These are phyloP conservation scores for Esteya vermicola DNA, from an alignment of 2,329 filamentous ascomycete species.

Conservation along the genomic window DNA sequence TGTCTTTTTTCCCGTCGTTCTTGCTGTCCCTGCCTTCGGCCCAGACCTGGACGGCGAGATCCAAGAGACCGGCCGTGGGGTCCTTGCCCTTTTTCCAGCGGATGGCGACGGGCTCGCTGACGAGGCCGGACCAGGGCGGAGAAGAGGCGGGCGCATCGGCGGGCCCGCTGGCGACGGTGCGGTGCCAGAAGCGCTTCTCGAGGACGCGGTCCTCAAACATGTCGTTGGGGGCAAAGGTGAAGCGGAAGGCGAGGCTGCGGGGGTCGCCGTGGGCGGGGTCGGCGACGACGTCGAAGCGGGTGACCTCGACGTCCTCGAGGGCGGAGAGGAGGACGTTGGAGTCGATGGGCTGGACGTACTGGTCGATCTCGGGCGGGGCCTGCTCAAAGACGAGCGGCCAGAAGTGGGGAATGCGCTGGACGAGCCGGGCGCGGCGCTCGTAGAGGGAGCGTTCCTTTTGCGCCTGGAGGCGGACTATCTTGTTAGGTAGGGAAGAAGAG, in stretches of 20 bases:
- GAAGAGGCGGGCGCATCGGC: slow-evolving; percentile 28
- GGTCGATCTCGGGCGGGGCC: slow-evolving; percentile 72
- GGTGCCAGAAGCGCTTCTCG: slow-evolving; percentile 88
- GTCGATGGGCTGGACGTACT: slow-evolving; percentile 74
- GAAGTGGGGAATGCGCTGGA: slow-evolving; percentile 70
- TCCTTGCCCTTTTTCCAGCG: slow-evolving; percentile 80
- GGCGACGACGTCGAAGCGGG: slow-evolving; percentile 63
- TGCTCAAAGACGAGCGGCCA: slow-evolving; percentile 91
- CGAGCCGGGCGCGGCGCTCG: slow-evolving; percentile 55
- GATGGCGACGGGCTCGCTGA: slow-evolving; percentile 80
- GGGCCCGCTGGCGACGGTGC: slow-evolving; percentile 18
- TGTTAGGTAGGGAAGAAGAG: not conserved
- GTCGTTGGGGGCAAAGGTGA: slow-evolving; percentile 69
- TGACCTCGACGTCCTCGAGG: slow-evolving; percentile 56
- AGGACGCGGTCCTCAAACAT: slow-evolving; percentile 65
- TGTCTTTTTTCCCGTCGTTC: slow-evolving; percentile 4
- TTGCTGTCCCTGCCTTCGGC: slow-evolving; percentile 33
- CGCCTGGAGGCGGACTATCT: slow-evolving; percentile 35
- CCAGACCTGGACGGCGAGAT: slow-evolving; percentile 55
- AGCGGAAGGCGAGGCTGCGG: slow-evolving; percentile 61
- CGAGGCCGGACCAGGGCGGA: slow-evolving; percentile 59
- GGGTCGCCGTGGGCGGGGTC: slow-evolving; percentile 51
- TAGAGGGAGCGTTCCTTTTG: slow-evolving; percentile 57
- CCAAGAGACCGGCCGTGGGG: slow-evolving; percentile 65
- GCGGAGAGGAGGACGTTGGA: slow-evolving; percentile 54